phyloP scores from a whole-genome alignment of 2,329 filamentous ascomycete species.

The Cladosporium colombiae region DNA sequence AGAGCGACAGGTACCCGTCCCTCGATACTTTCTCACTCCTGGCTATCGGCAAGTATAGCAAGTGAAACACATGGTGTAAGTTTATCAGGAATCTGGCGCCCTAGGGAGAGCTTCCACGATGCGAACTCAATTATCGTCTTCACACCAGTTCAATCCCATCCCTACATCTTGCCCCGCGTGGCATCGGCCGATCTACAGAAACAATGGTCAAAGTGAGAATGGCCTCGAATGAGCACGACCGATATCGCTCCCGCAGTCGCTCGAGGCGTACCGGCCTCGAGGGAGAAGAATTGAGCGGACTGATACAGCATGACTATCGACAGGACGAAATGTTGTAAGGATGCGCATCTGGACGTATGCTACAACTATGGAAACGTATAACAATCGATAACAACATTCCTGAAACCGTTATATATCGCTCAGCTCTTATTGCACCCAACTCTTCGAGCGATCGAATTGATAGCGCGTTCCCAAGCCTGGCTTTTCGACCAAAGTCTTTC shows the following conservation, averaged over 20 bases:
- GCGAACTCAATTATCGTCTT: neutral
- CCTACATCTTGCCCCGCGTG: neutral
- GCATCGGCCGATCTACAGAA: neutral
- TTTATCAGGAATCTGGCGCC: neutral
- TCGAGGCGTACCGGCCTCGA: neutral
- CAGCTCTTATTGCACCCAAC: neutral
- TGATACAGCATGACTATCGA: neutral
- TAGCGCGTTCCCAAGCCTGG: neutral
- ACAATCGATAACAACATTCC: neutral
- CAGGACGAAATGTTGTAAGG: neutral
- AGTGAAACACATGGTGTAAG: neutral
- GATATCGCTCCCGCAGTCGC: neutral
- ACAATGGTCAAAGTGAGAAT: neutral
- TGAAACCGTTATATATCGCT: neutral
- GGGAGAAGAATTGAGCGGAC: neutral
- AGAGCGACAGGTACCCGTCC: neutral
- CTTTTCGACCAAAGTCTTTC: constrained; percentile 36
- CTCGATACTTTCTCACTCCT: neutral
- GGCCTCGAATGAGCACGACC: neutral
- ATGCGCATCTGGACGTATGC: neutral
- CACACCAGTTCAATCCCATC: neutral
- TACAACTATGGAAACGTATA: neutral
- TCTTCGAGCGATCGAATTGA: neutral
- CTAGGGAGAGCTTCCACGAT: neutral
- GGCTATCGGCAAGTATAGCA: neutral